These are phyloP conservation scores for Mortierella hygrophila DNA, from an alignment of 192 early-diverging fungal genomes.

Conservation along the genomic window DNA sequence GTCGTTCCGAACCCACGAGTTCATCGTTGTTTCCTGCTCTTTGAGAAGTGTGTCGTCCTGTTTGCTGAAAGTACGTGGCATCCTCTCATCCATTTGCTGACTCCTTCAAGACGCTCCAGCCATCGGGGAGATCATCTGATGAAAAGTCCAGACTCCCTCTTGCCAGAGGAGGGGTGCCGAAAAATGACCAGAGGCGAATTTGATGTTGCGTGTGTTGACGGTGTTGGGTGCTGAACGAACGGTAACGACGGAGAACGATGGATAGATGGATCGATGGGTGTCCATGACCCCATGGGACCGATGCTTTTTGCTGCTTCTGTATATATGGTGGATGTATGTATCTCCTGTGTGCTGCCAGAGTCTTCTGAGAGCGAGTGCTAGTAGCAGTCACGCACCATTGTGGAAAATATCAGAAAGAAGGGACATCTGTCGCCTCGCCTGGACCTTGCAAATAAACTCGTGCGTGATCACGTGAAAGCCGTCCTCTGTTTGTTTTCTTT, in stretches of 20 bases:
- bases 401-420: conserved; percentile 47
- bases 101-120: background rate
- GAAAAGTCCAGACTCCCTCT: background rate
- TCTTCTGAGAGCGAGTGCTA: conserved; percentile 10
- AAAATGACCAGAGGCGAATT: background rate
- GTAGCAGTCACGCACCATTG: conserved; percentile 43
- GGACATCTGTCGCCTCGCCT: conserved; percentile 14
- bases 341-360: background rate
- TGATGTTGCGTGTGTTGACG: background rate
- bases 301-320: background rate
- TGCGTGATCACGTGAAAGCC: background rate
- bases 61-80: background rate
- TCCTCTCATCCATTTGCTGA: background rate
- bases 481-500: conserved; percentile 25
- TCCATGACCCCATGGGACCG: background rate
- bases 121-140: background rate
- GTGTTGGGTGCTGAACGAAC: background rate
- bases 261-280: conserved; percentile 34
- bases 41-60: background rate
- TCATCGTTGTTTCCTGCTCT: background rate
- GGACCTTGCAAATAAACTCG: background rate
- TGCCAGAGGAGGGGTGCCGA: background rate
- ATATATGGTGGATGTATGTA: background rate
- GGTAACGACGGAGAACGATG: background rate
- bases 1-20: background rate